A percentile compares a stretch with the other conserved stretches of the same genome.
Evolutionary conservation across 2,329 filamentous ascomycete species (phyloP).

Genomic region (Neofusicoccum kwambonambiense): DNA sequence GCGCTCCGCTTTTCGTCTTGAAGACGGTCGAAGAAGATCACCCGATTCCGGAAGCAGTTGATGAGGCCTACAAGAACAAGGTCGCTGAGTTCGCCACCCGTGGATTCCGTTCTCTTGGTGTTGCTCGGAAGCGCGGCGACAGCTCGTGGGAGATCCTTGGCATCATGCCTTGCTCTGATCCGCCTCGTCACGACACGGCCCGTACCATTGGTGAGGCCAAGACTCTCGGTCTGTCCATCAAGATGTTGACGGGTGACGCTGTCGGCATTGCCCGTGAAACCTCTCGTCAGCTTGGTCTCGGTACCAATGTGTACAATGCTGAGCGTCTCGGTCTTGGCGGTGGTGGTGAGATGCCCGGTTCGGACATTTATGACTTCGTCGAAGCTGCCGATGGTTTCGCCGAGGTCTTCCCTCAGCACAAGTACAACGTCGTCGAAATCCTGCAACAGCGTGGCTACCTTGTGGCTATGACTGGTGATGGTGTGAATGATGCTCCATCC

Average conservation of each 20-base stretch:
- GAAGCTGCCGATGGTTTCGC: slow-evolving; percentile 94
- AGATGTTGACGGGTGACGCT: slow-evolving; percentile 94
- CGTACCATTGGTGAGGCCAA: slow-evolving; percentile 90
- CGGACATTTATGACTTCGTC: slow-evolving; percentile 92
- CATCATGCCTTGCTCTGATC: slow-evolving; percentile 93
- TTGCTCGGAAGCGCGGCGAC: slow-evolving; percentile 83
- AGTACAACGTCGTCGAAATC: slow-evolving; percentile 92
- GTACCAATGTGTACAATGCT: slow-evolving; percentile 91
- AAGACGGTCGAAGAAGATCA: slow-evolving; percentile 86
- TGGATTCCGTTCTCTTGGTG: slow-evolving; percentile 91
- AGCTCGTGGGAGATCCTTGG: slow-evolving; percentile 86
- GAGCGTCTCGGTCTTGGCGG: slow-evolving; percentile 88
- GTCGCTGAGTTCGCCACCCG: slow-evolving; percentile 87
- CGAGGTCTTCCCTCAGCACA: slow-evolving; percentile 92
- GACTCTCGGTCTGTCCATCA: slow-evolving; percentile 82
- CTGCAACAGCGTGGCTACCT: slow-evolving; percentile 90
- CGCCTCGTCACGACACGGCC: slow-evolving; percentile 85
- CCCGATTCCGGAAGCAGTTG: slow-evolving; percentile 71
- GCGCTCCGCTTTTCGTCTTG: slow-evolving; percentile 82
- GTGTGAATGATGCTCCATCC: slow-evolving; percentile 90
- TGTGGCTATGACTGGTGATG: slow-evolving; percentile 94
- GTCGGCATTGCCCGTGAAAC: slow-evolving; percentile 92
- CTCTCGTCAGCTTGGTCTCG: slow-evolving; percentile 84
- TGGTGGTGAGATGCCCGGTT: slow-evolving; percentile 88
- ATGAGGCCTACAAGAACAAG: slow-evolving; percentile 86